Conservation (phyloP, 345 rosid genomes). For the Rhodamnia argentea region DNA sequence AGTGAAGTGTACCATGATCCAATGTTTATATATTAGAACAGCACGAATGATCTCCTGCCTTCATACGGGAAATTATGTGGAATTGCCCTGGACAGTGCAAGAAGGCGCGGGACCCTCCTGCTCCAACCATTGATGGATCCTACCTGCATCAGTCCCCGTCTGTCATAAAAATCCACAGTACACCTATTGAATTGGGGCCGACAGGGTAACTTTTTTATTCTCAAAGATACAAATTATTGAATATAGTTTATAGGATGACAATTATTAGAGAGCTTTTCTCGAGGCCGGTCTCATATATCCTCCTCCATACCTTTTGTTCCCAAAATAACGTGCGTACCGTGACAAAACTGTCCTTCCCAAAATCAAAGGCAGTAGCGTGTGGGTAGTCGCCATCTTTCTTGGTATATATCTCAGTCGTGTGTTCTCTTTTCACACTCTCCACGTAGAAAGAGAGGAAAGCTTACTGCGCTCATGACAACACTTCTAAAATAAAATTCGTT, state of each 20-base stretch:
- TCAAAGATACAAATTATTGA: background rate
- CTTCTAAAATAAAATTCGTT: too few species aligned
- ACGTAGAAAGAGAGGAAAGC: background rate
- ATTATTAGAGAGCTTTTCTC: background rate
- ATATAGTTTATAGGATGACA: background rate
- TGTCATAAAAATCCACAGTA: background rate
- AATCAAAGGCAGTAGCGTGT: background rate
- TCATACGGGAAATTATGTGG: background rate
- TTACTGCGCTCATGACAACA: too few species aligned
- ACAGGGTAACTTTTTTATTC: background rate
- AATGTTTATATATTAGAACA: background rate
- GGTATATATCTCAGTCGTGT: background rate
- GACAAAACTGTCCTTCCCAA: background rate
- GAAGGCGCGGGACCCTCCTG: background rate
- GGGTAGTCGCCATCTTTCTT: background rate
- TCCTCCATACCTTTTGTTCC: too few species aligned
- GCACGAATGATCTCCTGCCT: background rate
- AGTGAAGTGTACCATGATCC: background rate
- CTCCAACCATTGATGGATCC: background rate
- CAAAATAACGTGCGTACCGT: background rate
- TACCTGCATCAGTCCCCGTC: background rate
- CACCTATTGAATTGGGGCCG: background rate
- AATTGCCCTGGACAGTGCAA: background rate
- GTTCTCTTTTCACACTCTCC: background rate
- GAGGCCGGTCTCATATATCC: background rate